Evolutionary conservation across 192 early-diverging fungal species (phyloP).

Genomic region (Dimargaris cristalligena): DNA sequence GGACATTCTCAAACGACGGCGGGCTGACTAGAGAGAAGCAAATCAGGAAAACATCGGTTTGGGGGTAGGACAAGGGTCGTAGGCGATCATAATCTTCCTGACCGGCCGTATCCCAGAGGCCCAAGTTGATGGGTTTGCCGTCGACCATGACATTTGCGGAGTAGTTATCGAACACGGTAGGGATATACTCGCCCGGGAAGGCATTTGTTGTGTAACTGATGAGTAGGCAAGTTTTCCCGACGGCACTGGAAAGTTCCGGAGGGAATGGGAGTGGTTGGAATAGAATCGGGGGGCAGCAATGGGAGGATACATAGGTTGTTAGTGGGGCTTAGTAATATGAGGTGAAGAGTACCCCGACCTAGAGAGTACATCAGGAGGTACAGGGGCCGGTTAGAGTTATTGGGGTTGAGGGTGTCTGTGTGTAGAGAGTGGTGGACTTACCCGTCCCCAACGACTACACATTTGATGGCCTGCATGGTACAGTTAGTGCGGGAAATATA

Average conservation of each 20-base stretch:
- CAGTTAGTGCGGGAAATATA: background rate
- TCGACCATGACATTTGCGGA: constrained; percentile 99
- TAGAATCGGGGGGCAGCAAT: too few species aligned
- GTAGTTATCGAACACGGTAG: constrained; percentile 99
- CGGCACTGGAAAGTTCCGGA: constrained; percentile 39
- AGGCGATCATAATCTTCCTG: constrained; percentile 99
- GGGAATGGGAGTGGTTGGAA: background rate
- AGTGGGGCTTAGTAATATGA: too few species aligned
- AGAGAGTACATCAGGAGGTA: background rate
- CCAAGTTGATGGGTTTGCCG: constrained; percentile 94
- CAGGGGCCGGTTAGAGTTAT: background rate
- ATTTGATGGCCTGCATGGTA: constrained; percentile 11
- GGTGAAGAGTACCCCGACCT: too few species aligned
- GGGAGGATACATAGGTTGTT: too few species aligned
- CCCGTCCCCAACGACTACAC: constrained; percentile 10
- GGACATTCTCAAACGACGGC: constrained; percentile 92
- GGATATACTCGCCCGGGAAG: constrained; percentile 98
- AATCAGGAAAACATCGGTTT: constrained; percentile 95
- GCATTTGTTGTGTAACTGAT: constrained; percentile 99
- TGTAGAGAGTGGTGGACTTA: background rate
- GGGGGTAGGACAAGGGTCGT: constrained; percentile 92
- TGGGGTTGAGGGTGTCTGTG: background rate
- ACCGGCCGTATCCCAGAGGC: constrained; percentile 97
- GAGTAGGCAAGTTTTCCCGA: constrained; percentile 90
- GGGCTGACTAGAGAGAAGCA: constrained; percentile 95